Evolutionary conservation across 2,329 filamentous ascomycete species (phyloP).

Genomic region (Trichoderma sp.): DNA sequence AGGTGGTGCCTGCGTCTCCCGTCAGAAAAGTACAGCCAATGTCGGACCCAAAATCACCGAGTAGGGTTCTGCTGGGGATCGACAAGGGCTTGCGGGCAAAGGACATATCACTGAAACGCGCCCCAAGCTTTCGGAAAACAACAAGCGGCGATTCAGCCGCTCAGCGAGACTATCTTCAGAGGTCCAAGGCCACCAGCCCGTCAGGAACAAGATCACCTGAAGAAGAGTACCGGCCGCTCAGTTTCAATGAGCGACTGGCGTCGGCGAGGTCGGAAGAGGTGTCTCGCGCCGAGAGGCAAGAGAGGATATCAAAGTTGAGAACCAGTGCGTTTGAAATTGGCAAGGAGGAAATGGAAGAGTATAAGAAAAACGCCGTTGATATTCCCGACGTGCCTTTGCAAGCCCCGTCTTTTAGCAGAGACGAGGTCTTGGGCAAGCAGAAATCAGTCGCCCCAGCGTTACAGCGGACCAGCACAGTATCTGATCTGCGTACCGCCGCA

Average conservation of each 20-base stretch:
- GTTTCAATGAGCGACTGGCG: slow-evolving; percentile 84
- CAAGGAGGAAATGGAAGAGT: slow-evolving; percentile 57
- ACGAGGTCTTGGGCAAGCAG: slow-evolving; percentile 53
- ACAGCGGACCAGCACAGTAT: slow-evolving; percentile 45
- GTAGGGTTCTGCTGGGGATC: slow-evolving; percentile 77
- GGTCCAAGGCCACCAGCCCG: slow-evolving; percentile 41
- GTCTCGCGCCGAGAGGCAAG: slow-evolving; percentile 48
- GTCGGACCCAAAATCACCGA: slow-evolving; percentile 68
- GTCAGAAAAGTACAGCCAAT: slow-evolving; percentile 58
- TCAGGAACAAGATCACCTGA: slow-evolving; percentile 27
- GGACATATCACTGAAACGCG: slow-evolving; percentile 80
- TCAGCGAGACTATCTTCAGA: slow-evolving; percentile 43
- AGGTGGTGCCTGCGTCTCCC: slow-evolving; percentile 70
- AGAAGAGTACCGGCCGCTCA: slow-evolving; percentile 43
- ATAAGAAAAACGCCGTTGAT: slow-evolving; percentile 57
- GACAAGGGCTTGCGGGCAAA: slow-evolving; percentile 80
- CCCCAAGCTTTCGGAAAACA: slow-evolving; percentile 47
- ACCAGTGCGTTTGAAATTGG: slow-evolving; percentile 58
- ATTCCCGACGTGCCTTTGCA: slow-evolving; percentile 49
- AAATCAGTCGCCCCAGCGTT: slow-evolving; percentile 32
- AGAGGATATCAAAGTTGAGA: slow-evolving; percentile 52
- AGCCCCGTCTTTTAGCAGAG: slow-evolving; percentile 58
- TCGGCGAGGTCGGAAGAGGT: slow-evolving; percentile 61
- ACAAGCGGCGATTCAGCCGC: slow-evolving; percentile 23
- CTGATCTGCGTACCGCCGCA: slow-evolving; percentile 29